Evolutionary conservation across 768 basidiomycete genomes (phyloP).

Genomic region (Suillus tomentosus): DNA sequence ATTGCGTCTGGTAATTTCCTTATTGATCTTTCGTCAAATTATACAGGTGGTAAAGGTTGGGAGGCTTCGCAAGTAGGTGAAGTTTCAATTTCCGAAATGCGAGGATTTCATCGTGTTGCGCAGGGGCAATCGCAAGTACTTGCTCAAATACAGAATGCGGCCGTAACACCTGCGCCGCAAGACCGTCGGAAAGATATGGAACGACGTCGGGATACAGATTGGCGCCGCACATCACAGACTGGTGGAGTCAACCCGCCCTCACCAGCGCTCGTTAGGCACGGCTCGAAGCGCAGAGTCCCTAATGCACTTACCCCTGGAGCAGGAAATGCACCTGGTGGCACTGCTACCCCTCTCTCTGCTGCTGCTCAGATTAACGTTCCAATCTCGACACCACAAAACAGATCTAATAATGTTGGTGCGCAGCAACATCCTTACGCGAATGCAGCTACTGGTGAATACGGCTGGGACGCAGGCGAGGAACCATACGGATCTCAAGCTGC

Average conservation of each 20-base stretch:
- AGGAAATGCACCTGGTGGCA: conserved; percentile 47
- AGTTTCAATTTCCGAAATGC: conserved; percentile 2
- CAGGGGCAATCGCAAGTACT: conserved; percentile 68
- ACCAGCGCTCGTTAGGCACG: conserved; percentile 76
- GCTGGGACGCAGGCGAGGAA: conserved; percentile 50
- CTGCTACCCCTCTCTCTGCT: conserved; percentile 69
- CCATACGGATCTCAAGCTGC: conserved; percentile 52
- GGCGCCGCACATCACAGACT: conserved; percentile 62
- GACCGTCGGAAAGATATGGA: conserved; percentile 63
- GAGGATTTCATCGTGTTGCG: conserved; percentile 14
- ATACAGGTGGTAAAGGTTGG: conserved; percentile 89
- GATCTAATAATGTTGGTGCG: conserved; percentile 43
- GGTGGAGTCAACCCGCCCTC: conserved; percentile 63
- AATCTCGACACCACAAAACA: conserved; percentile 53
- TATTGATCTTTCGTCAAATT: conserved; percentile 7
- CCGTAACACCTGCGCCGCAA: conserved; percentile 43
- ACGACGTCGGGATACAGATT: conserved; percentile 56
- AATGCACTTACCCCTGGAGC: conserved; percentile 57
- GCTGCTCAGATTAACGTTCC: conserved; percentile 78
- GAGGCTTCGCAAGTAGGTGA: conserved; percentile 72
- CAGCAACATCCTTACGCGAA: conserved; percentile 73
- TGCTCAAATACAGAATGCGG: conserved; percentile 62
- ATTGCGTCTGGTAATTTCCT: not conserved
- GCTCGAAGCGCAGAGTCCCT: conserved; percentile 71
- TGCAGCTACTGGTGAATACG: conserved; percentile 58